These are phyloP conservation scores for Fusarium poae DNA, from an alignment of 2,329 filamentous ascomycete genomes.

Conservation along the genomic window DNA sequence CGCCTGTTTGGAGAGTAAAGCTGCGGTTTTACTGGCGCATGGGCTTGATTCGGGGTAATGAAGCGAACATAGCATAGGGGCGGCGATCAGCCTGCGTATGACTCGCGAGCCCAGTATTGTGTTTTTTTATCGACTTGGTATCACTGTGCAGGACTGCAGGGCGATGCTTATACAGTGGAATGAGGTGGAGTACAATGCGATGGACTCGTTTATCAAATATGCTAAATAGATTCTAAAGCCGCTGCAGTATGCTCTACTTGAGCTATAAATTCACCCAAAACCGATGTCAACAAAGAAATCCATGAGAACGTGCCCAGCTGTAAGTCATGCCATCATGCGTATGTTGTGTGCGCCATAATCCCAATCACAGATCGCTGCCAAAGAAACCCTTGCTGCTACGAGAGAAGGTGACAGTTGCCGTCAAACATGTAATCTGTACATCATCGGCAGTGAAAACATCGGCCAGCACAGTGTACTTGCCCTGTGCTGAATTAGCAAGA, in stretches of 20 bases:
- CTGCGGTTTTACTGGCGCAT: slow-evolving; percentile 4
- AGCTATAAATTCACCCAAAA: slow-evolving; percentile 43
- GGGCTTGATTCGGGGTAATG: slow-evolving; percentile 18
- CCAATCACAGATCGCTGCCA: slow-evolving; percentile 58
- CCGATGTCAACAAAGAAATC: slow-evolving; percentile 31
- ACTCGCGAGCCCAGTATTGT: slow-evolving; percentile 12
- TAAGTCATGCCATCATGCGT: slow-evolving; percentile 30
- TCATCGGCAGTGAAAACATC: slow-evolving; percentile 83
- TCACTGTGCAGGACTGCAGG: slow-evolving; percentile 12
- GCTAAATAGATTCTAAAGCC: slow-evolving; percentile 44
- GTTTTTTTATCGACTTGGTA: slow-evolving; percentile 19
- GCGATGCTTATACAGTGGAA: slow-evolving; percentile 13
- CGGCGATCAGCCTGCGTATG: slow-evolving; percentile 1
- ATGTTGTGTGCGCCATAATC: slow-evolving; percentile 23
- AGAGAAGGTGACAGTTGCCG: slow-evolving; percentile 76
- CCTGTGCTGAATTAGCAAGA: slow-evolving; percentile 63
- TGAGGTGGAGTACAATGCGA: slow-evolving; percentile 25
- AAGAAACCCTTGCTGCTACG: slow-evolving; percentile 55
- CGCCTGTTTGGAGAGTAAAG: slow-evolving; percentile 75
- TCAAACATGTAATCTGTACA: slow-evolving; percentile 86
- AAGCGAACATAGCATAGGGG: slow-evolving; percentile 14
- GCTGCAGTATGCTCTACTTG: slow-evolving; percentile 40
- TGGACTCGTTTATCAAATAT: slow-evolving; percentile 34
- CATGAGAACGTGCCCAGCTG: slow-evolving; percentile 36
- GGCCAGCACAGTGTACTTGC: slow-evolving; percentile 88